Evolutionary conservation across 768 basidiomycete genomes (phyloP).

Genomic region (Mycena venus): DNA sequence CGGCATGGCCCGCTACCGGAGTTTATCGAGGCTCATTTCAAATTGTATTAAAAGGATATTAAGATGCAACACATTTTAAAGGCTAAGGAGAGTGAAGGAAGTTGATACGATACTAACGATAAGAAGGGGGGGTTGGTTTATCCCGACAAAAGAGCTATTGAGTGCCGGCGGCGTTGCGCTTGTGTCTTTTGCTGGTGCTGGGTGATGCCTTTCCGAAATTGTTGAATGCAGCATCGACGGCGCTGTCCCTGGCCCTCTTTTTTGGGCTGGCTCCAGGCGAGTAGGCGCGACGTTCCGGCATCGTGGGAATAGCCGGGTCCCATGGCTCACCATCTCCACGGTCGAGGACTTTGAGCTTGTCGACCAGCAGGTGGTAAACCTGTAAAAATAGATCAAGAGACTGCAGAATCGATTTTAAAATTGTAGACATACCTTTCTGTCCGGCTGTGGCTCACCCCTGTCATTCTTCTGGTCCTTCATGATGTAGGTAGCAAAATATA

Average conservation of each 20-base stretch:
- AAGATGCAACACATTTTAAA: too few relatives aligned
- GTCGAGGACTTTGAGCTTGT: conserved; percentile 7
- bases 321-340: neutral
- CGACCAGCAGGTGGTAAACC: neutral
- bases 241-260: too few relatives aligned
- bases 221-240: neutral
- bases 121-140: too few relatives aligned
- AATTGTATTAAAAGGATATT: too few relatives aligned
- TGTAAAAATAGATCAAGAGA: neutral
- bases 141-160: too few relatives aligned
- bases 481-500: neutral
- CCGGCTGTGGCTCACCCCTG: too few relatives aligned
- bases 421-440: neutral
- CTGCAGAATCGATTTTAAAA: neutral
- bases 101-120: too few relatives aligned
- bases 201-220: neutral
- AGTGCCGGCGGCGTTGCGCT: too few relatives aligned
- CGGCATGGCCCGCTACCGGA: too few relatives aligned
- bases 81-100: too few relatives aligned
- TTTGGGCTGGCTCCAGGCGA: neutral
- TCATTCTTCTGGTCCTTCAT: neutral
- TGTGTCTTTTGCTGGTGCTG: too few relatives aligned
- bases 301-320: neutral
- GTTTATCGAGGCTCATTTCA: too few relatives aligned
- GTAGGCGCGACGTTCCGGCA: neutral